These are phyloP conservation scores for Geranomyces variabilis DNA, from an alignment of 192 early-diverging fungal species.

Conservation along the genomic window DNA sequence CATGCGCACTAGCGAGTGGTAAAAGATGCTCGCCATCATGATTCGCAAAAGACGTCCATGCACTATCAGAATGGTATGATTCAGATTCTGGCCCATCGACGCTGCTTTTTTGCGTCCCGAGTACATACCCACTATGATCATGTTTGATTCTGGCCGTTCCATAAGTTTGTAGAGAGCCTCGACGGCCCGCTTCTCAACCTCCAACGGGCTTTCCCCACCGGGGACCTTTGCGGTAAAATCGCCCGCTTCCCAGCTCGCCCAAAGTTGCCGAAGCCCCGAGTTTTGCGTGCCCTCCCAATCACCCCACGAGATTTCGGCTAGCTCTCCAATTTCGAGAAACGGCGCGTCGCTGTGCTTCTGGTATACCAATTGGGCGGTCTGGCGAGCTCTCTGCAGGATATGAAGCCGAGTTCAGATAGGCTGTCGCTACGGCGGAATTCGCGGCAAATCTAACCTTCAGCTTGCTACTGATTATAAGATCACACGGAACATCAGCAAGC, in stretches of 20 bases:
- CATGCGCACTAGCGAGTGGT: conserved; percentile 48
- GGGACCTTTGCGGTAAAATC: conserved; percentile 48
- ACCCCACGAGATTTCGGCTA: conserved; percentile 61
- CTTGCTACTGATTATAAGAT: conserved; percentile 44
- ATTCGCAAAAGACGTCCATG: conserved; percentile 61
- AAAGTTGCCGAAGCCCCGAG: conserved; percentile 36
- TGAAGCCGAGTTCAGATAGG: no score
- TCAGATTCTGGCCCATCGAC: no score
- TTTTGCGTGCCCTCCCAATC: conserved; percentile 49
- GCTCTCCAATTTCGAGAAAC: conserved; percentile 41
- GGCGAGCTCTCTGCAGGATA: conserved; percentile 32
- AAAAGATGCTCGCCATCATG: conserved; percentile 53
- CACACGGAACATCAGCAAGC: conserved; percentile 32
- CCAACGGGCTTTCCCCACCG: conserved; percentile 50
- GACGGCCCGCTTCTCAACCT: conserved; percentile 47
- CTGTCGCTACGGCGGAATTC: background rate
- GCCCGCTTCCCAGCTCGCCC: conserved; percentile 48
- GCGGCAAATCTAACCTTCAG: conserved; percentile 40
- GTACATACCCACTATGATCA: conserved; percentile 42
- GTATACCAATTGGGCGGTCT: conserved; percentile 50
- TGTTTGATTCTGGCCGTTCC: conserved; percentile 33
- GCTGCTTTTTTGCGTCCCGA: no score
- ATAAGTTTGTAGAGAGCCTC: conserved; percentile 49
- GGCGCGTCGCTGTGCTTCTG: conserved; percentile 38
- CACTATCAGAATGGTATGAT: conserved; percentile 31